Percentiles rank a stretch among this genome's conserved stretches.
Conservation (phyloP, 1,139 yeast genomes). For the Sugiyamaella neomexicana region DNA sequence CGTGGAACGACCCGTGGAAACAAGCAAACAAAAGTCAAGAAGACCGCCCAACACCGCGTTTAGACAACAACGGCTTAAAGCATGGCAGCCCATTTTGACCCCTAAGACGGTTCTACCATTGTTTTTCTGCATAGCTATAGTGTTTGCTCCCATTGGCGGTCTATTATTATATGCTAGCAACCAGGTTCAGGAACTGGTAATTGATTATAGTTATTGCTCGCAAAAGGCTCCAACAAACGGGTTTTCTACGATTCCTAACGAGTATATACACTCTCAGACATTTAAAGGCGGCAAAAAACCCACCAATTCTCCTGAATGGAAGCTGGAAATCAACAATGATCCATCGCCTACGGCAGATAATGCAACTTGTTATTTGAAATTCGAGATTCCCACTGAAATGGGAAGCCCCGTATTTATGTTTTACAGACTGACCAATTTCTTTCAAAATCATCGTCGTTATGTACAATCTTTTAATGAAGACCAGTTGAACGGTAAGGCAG, state of each 20-base stretch:
- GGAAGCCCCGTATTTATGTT: slow-evolving; percentile 76
- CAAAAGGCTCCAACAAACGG: slow-evolving; percentile 52
- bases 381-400: slow-evolving; percentile 71
- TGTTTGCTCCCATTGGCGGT: slow-evolving; percentile 90
- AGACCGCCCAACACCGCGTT: slow-evolving; percentile 48
- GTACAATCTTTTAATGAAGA: slow-evolving; percentile 90
- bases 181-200: slow-evolving; percentile 70
- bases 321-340: slow-evolving; percentile 43
- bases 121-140: slow-evolving; percentile 69
- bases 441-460: slow-evolving; percentile 91
- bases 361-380: slow-evolving; percentile 62
- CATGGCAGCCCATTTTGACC: slow-evolving; percentile 77
- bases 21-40: slow-evolving; percentile 37
- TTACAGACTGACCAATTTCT: slow-evolving; percentile 78
- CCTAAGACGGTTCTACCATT: slow-evolving; percentile 87
- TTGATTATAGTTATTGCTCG: slow-evolving; percentile 80
- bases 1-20: slow-evolving; percentile 16
- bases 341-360: slow-evolving; percentile 18
- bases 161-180: slow-evolving; percentile 83
- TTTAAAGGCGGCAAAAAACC: slow-evolving; percentile 45
- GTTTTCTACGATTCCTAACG: slow-evolving; percentile 62
- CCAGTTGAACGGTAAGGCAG: slow-evolving; percentile 77
- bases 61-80: slow-evolving; percentile 49
- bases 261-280: slow-evolving; percentile 50
- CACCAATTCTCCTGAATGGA: slow-evolving; percentile 63